These are phyloP conservation scores for Xylaria castorea DNA, from an alignment of 495 filamentous ascomycete genomes.

Conservation along the genomic window DNA sequence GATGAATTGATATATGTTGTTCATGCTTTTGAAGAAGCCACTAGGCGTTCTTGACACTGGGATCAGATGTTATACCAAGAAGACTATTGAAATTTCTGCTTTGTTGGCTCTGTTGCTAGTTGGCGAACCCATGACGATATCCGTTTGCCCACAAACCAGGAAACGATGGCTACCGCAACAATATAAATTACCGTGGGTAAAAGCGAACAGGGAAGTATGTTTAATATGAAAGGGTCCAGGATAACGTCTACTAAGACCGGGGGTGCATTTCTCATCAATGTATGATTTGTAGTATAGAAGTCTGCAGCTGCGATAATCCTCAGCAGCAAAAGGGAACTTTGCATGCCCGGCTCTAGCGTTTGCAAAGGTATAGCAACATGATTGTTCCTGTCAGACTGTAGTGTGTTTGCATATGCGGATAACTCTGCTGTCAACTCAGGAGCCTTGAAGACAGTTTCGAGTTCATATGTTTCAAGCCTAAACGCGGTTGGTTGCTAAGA, in stretches of 20 bases:
- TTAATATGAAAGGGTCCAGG: slow-evolving; percentile 82
- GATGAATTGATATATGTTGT: slow-evolving; percentile 21
- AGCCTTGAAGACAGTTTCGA: slow-evolving; percentile 64
- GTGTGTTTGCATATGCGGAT: slow-evolving; percentile 64
- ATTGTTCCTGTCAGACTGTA: slow-evolving; percentile 40
- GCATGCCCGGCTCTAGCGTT: slow-evolving; percentile 27
- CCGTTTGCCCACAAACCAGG: slow-evolving; percentile 52
- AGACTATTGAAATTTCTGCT: slow-evolving; percentile 46
- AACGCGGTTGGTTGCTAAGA: slow-evolving; percentile 88
- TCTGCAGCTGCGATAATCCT: slow-evolving; percentile 78
- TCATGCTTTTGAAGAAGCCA: slow-evolving; percentile 10
- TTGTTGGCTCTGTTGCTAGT: slow-evolving; percentile 32
- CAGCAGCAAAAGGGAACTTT: slow-evolving; percentile 74
- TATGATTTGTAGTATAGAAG: slow-evolving; percentile 75
- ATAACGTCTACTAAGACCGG: slow-evolving; percentile 84
- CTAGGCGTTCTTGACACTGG: neutral
- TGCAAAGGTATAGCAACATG: slow-evolving; percentile 6
- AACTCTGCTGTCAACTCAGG: slow-evolving; percentile 69
- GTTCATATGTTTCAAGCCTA: slow-evolving; percentile 65
- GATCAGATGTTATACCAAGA: slow-evolving; percentile 8
- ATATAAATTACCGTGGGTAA: slow-evolving; percentile 70
- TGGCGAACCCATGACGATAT: slow-evolving; percentile 46
- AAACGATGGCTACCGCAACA: slow-evolving; percentile 58
- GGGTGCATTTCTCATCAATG: slow-evolving; percentile 78
- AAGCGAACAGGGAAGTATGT: slow-evolving; percentile 73